A percentile compares a stretch with the other conserved stretches of the same genome.
phyloP scores from a whole-genome alignment of 23 red algal species.

The Gracilaria gracilis region DNA sequence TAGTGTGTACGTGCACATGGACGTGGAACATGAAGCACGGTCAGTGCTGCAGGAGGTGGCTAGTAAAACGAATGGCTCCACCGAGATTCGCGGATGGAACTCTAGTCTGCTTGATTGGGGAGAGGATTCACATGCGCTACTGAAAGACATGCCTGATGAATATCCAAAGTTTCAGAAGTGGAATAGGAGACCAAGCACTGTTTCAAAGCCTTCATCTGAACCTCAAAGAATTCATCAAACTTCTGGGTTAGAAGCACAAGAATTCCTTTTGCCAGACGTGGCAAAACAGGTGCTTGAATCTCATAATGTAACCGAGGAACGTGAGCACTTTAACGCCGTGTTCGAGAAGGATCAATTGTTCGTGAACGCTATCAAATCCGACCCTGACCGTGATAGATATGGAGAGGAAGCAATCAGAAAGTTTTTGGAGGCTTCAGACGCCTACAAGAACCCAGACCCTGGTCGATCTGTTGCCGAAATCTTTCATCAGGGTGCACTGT shows the following conservation, averaged over 20 bases:
- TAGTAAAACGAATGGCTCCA: not conserved
- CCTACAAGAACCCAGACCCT: constrained; percentile 27
- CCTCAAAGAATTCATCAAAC: not conserved
- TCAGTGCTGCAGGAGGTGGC: constrained; percentile 24
- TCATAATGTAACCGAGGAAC: not conserved
- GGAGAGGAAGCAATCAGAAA: constrained; percentile 39
- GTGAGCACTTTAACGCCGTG: constrained; percentile 20
- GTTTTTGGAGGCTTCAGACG: constrained; percentile 20
- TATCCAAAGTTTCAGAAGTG: constrained; percentile 56
- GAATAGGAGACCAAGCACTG: not conserved
- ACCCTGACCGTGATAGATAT: constrained; percentile 27
- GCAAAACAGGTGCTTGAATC: constrained; percentile 22
- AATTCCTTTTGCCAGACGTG: not conserved
- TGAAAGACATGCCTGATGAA: constrained; percentile 34
- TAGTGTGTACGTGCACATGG: constrained; percentile 54
- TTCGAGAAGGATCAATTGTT: constrained; percentile 21
- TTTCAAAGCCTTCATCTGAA: not conserved
- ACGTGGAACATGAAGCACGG: constrained; percentile 60
- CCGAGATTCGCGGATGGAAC: constrained; percentile 31
- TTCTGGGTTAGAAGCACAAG: not conserved
- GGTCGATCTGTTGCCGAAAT: constrained; percentile 57
- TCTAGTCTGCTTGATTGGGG: constrained; percentile 53
- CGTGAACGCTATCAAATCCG: constrained; percentile 7
- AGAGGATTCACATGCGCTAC: not conserved
- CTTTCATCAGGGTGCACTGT: constrained; percentile 57